phyloP scores from a whole-genome alignment of 2,329 filamentous ascomycete species.

The Dothiorella sarmentorum region DNA sequence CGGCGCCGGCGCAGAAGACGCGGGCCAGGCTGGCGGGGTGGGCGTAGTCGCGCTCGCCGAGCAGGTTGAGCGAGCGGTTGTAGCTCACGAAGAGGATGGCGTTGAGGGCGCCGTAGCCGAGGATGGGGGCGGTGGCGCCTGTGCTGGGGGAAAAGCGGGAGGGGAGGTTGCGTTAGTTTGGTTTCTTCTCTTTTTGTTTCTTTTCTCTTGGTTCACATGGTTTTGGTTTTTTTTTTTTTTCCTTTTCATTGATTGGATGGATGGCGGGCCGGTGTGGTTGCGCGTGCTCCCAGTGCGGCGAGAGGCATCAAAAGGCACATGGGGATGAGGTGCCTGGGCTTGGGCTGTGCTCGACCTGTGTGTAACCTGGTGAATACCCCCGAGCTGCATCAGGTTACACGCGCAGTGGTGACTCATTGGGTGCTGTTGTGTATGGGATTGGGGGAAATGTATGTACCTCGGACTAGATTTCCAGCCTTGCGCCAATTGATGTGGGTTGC shows the following conservation, averaged over 20 bases:
- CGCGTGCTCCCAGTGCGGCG: no score
- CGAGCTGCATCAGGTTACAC: no score
- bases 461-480: slow-evolving; percentile 17
- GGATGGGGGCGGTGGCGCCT: slow-evolving; percentile 79
- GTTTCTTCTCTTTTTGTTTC: no score
- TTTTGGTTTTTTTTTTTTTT: not conserved
- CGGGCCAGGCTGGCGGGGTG: slow-evolving; percentile 51
- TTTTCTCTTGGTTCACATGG: no score
- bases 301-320: no score
- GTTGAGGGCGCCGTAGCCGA: slow-evolving; percentile 89
- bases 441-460: slow-evolving; percentile 16
- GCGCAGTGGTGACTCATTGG: no score
- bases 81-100: slow-evolving; percentile 87
- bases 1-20: slow-evolving; percentile 75
- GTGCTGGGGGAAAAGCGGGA: slow-evolving; percentile 15
- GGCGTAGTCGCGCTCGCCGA: slow-evolving; percentile 43
- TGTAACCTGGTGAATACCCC: no score
- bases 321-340: no score
- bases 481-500: slow-evolving; percentile 2
- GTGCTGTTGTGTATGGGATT: not conserved
- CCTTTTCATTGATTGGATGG: not conserved
- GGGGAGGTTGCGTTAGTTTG: not conserved
- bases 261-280: no score
- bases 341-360: no score
- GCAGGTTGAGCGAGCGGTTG: slow-evolving; percentile 70